Percentiles rank a stretch among this genome's conserved stretches.
Conservation (phyloP, 306 rosid species). For the Nissolia schottii region DNA sequence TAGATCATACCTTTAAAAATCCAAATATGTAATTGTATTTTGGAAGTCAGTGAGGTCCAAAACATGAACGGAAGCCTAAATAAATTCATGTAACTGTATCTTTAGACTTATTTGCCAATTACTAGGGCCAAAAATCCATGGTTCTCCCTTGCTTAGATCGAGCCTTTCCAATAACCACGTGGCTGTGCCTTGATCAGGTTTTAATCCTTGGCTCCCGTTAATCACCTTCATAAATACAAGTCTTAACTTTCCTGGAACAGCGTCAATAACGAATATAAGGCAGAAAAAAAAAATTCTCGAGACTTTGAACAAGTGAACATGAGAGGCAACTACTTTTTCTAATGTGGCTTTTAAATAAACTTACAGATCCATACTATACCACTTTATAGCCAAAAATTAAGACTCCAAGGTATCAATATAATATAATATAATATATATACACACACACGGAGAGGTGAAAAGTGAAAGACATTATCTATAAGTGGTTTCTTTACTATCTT, state of each 20-base stretch:
- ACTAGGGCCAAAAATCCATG: background rate
- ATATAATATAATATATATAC: too few species aligned
- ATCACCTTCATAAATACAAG: background rate
- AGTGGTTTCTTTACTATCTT: too few species aligned
- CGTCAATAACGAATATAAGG: constrained; percentile 11
- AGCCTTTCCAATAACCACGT: background rate
- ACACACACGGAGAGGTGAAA: too few species aligned
- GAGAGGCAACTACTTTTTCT: too few species aligned
- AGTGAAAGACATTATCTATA: too few species aligned
- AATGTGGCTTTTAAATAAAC: background rate
- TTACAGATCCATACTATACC: background rate
- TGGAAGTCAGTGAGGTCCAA: too few species aligned
- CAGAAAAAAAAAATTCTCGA: background rate
- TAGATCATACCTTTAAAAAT: background rate
- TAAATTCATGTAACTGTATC: too few species aligned
- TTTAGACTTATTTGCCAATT: background rate
- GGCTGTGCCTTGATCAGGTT: background rate
- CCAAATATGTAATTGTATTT: background rate
- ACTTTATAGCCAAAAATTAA: background rate
- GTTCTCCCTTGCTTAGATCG: background rate
- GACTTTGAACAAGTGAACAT: background rate
- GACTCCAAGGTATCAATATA: background rate
- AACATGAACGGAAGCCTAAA: too few species aligned
- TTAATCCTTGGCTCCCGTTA: background rate
- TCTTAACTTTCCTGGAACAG: constrained; percentile 13